Base-by-base conservation (phyloP, 116 monocot genomes). In the Phalaenopsis hybrid region DNA sequence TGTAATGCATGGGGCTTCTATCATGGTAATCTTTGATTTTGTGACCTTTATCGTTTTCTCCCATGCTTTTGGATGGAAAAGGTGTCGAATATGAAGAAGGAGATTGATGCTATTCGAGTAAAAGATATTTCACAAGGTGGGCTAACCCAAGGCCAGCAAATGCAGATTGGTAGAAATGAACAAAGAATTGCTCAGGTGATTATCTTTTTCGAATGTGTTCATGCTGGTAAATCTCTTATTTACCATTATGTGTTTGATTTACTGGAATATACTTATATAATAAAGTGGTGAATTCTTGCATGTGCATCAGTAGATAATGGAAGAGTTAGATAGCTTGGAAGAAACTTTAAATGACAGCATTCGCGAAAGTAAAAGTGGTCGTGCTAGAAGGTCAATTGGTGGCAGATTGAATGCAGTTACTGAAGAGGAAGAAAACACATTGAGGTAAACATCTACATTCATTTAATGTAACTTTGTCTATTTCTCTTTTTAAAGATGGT, bases 291-390 rank as follows among this genome's bases (percentile, higher is more conserved):
- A 84, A 57, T 68, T 79, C 16, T 74, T 77, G 70, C 70, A 3
- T 72, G 9, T 77, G 73, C 72, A 61, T 72, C 49, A 67, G 61
- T 82, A 98, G 98, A 90, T 98, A 79, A 83, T 98, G 94, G 98
- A 98, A 84, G 98, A 98, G 81, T 84, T 98, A 45, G 98, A 98
- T 15, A 98, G 87, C 83, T 86, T 98, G 81, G 98, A 98, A 87
- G 98, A 98, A 80, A 98, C 98, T 83, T 84, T 98, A 78, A 98
- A 98, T 89, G 93, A 98, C 79, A 98, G 98, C 83, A 98, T 98
- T 78, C 93, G 83, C 79, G 98, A 98, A 84, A 95, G 95, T 85
- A 4, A 91, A 34, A 95, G 95, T 81, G 98, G 95, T 68, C 96
- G 96, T 68, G 21, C 81, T 89, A 84, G 87, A 79, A 92, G 81